Evolutionary conservation across 2,329 filamentous ascomycete genomes (phyloP).

Genomic region (Clonostachys chloroleuca): DNA sequence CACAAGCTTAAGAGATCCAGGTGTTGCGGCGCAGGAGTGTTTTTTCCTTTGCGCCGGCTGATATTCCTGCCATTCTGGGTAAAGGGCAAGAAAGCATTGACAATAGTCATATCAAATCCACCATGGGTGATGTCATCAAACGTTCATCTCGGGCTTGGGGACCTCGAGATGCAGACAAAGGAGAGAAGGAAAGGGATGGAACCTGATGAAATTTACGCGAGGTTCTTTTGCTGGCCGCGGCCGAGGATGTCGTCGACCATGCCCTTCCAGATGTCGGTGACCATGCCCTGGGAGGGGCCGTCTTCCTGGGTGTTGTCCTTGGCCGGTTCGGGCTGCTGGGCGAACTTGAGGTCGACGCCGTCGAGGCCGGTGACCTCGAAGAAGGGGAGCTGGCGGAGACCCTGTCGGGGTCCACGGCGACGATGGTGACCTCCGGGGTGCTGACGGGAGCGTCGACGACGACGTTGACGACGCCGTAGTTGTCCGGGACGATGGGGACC

Average conservation of each 20-base stretch:
- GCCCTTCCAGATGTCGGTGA: constrained; percentile 51
- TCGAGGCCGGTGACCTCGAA: constrained; percentile 55
- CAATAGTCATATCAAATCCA: no score
- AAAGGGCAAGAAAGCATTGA: no score
- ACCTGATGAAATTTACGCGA: constrained; percentile 1
- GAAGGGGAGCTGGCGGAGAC: constrained; percentile 44
- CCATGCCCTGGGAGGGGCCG: constrained; percentile 27
- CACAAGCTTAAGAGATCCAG: no score
- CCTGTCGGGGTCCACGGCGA: constrained; percentile 51
- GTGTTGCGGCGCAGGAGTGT: no score
- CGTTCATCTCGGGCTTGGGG: no score
- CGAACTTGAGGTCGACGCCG: constrained; percentile 50
- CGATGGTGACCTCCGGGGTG: constrained; percentile 43
- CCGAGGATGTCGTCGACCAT: constrained; percentile 45
- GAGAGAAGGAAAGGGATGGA: constrained; percentile 1
- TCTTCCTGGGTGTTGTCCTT: constrained; percentile 17
- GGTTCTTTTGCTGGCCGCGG: constrained; percentile 8
- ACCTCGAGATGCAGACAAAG: neutral
- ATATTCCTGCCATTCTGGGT: no score
- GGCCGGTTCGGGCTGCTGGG: constrained; percentile 27
- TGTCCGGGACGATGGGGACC: constrained; percentile 58
- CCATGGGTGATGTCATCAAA: no score
- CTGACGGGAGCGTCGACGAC: constrained; percentile 30
- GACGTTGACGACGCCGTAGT: constrained; percentile 28
- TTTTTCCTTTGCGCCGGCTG: no score